Conservation (phyloP, 805 yeast species). For the Lachancea lanzarotensis region DNA sequence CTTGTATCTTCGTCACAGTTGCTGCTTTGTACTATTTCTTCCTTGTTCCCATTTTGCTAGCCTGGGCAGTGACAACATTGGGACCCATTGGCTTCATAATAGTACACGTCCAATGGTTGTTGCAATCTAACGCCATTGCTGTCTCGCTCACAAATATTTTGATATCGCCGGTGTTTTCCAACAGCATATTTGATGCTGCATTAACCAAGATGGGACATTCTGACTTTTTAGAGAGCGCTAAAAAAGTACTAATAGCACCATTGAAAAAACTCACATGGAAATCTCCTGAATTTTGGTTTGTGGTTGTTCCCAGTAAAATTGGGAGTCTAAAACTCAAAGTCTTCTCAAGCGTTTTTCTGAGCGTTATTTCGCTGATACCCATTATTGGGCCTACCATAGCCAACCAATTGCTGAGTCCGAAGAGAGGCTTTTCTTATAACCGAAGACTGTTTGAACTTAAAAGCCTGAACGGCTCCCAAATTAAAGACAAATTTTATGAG, state of each 20-base stretch:
- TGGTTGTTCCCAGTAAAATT: slow-evolving; percentile 12
- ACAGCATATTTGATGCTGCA: slow-evolving; percentile 21
- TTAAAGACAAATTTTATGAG: slow-evolving; percentile 19
- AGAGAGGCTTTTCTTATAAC: slow-evolving; percentile 26
- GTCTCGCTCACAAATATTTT: slow-evolving; percentile 20
- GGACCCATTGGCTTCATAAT: slow-evolving; percentile 31
- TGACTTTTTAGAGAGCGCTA: slow-evolving; percentile 6
- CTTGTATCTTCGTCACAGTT: slow-evolving; percentile 18
- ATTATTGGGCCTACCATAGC: slow-evolving; percentile 31
- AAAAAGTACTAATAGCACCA: slow-evolving; percentile 6
- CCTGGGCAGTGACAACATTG: slow-evolving; percentile 21
- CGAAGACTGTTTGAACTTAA: slow-evolving; percentile 20
- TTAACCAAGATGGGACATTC: slow-evolving; percentile 5
- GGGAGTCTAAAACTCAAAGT: slow-evolving; percentile 9
- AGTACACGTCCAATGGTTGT: slow-evolving; percentile 28
- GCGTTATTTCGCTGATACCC: slow-evolving; percentile 28
- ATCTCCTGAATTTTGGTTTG: slow-evolving; percentile 16
- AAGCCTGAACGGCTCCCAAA: slow-evolving; percentile 13
- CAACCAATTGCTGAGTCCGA: slow-evolving; percentile 23
- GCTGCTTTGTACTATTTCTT: slow-evolving; percentile 21
- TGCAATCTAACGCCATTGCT: slow-evolving; percentile 26
- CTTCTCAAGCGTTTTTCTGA: slow-evolving; percentile 9
- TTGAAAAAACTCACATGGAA: slow-evolving; percentile 5
- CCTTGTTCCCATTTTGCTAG: slow-evolving; percentile 23
- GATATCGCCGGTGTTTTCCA: slow-evolving; percentile 20